Evolutionary conservation across 179 eudicot genomes (phyloP).

Genomic region (Nepenthes alata): DNA sequence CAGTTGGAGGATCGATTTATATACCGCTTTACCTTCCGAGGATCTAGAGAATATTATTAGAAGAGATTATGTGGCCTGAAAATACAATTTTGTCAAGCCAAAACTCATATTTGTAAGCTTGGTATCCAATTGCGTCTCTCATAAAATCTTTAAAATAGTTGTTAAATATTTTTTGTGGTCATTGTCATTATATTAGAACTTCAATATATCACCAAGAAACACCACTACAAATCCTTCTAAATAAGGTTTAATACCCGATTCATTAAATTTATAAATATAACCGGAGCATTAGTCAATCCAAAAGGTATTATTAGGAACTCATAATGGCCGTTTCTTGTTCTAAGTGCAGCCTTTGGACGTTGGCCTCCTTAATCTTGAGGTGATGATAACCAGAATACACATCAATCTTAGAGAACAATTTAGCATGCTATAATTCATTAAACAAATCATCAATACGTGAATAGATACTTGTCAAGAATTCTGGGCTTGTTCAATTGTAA

Average conservation of each 20-base stretch:
- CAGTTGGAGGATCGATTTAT: background rate
- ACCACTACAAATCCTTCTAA: background rate
- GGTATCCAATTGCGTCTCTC: background rate
- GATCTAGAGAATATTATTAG: background rate
- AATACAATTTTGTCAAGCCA: background rate
- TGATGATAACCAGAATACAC: background rate
- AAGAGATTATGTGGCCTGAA: background rate
- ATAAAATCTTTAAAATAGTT: too few species aligned
- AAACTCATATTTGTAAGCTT: background rate
- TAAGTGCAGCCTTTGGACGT: background rate
- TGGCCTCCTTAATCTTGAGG: background rate
- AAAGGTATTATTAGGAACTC: background rate
- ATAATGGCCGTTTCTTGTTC: background rate
- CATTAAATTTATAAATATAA: background rate
- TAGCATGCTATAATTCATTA: background rate
- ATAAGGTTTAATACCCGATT: background rate
- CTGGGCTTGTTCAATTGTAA: background rate
- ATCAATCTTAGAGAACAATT: background rate
- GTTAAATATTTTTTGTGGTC: too few species aligned
- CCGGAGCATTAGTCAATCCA: background rate
- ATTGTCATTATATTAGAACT: too few species aligned
- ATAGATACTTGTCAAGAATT: background rate
- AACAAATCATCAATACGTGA: constrained; percentile 1
- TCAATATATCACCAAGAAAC: too few species aligned
- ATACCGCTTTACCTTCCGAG: background rate